phyloP scores from a whole-genome alignment of 495 filamentous ascomycete genomes.

The Talaromyces borbonicus region DNA sequence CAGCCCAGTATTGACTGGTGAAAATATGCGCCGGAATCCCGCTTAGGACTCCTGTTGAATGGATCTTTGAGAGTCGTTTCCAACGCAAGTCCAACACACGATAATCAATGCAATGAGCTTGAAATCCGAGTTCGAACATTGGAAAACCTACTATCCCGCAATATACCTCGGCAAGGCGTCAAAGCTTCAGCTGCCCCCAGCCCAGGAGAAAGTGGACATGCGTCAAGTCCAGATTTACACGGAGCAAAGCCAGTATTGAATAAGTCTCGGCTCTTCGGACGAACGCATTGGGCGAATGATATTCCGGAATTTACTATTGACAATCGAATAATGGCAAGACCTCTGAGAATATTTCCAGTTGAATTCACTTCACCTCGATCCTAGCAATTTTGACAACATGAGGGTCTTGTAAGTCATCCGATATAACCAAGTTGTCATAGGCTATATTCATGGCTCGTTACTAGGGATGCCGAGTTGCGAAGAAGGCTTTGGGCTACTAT shows the following conservation, averaged over 20 bases:
- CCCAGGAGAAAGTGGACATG: not conserved
- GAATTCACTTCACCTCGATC: constrained; percentile 53
- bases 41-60: not conserved
- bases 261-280: not conserved
- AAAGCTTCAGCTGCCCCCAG: not conserved
- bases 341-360: not conserved
- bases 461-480: constrained; percentile 35
- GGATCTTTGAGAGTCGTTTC: not conserved
- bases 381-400: constrained; percentile 39
- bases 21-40: not conserved
- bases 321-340: not conserved
- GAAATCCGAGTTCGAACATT: not conserved
- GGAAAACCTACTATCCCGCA: not conserved
- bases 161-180: not conserved
- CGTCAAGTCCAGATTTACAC: not conserved
- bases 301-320: not conserved
- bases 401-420: constrained; percentile 21
- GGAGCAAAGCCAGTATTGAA: not conserved
- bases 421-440: not conserved
- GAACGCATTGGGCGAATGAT: not conserved
- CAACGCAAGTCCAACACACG: not conserved
- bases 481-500: constrained; percentile 55
- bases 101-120: not conserved
- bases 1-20: not conserved
- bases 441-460: not conserved